Percentiles rank a stretch among this genome's conserved stretches.
Conservation (phyloP, 176 grass and related monocot genomes). For the Lolium multiflorum region DNA sequence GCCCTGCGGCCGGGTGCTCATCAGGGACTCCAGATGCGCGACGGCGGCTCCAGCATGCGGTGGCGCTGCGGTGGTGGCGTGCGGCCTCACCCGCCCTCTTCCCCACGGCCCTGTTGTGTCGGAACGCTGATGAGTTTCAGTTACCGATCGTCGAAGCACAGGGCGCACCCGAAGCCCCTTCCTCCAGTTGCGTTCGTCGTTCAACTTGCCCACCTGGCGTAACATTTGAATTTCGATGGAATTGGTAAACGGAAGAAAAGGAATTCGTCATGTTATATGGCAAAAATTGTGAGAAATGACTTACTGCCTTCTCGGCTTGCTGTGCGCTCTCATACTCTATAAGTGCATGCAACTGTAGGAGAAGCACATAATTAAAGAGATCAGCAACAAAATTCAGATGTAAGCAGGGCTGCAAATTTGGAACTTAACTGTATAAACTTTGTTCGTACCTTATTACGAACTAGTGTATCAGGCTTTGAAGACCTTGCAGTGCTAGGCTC, state of each 20-base stretch:
- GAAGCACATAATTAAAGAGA: background rate
- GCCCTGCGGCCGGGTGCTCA: slow-evolving; percentile 31
- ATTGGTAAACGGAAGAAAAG: background rate
- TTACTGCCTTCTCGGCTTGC: slow-evolving; percentile 70
- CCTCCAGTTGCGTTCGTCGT: slow-evolving; percentile 73
- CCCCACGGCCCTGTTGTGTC: slow-evolving; percentile 44
- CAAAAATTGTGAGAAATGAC: background rate
- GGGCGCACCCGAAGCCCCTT: slow-evolving; percentile 69
- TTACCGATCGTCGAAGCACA: slow-evolving; percentile 50
- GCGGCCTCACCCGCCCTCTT: slow-evolving; percentile 52
- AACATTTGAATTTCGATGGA: background rate
- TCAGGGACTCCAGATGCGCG: background rate
- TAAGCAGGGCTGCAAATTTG: background rate
- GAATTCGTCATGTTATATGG: background rate
- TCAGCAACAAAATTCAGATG: background rate
- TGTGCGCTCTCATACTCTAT: slow-evolving; percentile 68
- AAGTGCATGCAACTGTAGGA: slow-evolving; percentile 56
- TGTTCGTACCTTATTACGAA: slow-evolving; percentile 55
- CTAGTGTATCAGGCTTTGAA: slow-evolving; percentile 60
- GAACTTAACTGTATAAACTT: too few relatives aligned
- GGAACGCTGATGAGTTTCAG: background rate
- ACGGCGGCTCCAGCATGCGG: slow-evolving; percentile 1
- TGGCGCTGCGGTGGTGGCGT: background rate
- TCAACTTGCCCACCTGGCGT: slow-evolving; percentile 60
- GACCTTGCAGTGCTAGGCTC: slow-evolving; percentile 59